Evolutionary conservation across 768 basidiomycete genomes (phyloP).

Genomic region (Kwoniella pini): DNA sequence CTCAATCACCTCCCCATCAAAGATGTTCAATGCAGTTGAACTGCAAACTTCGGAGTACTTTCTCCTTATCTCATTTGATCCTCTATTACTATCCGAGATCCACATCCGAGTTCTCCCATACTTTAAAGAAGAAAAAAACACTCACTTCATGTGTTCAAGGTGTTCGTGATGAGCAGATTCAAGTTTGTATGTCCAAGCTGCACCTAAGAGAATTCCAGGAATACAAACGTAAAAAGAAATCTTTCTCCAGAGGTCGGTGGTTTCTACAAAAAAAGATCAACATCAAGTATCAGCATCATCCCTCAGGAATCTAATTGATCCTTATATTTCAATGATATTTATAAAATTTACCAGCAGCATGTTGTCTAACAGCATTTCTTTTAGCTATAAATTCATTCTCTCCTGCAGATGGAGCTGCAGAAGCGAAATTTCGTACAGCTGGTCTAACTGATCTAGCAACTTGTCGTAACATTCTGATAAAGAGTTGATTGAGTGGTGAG

Average conservation of each 20-base stretch:
- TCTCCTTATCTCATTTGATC: too few relatives aligned
- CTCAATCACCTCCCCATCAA: too few relatives aligned
- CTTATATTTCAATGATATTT: neutral
- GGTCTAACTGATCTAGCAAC: conserved; percentile 30
- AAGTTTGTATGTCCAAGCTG: conserved; percentile 50
- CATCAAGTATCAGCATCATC: neutral
- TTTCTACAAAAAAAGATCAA: conserved; percentile 26
- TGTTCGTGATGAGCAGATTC: conserved; percentile 52
- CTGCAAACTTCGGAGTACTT: too few relatives aligned
- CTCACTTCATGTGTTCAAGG: conserved; percentile 46
- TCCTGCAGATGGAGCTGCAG: conserved; percentile 30
- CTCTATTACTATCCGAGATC: too few relatives aligned
- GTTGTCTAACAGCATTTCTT: conserved; percentile 42
- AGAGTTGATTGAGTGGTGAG: conserved; percentile 11
- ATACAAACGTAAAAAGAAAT: conserved; percentile 53
- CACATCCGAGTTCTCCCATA: too few relatives aligned
- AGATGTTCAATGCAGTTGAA: too few relatives aligned
- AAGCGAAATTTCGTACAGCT: conserved; percentile 20
- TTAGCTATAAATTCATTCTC: conserved; percentile 46
- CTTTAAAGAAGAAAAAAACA: neutral
- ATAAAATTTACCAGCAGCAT: conserved; percentile 52
- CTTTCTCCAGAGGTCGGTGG: conserved; percentile 53
- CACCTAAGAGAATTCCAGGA: conserved; percentile 48
- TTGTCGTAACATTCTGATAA: conserved; percentile 25
- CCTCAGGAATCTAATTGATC: too few relatives aligned